Evolutionary conservation across 1,284 basidiomycete species (phyloP).

Genomic region (Malassezia arunalokei): DNA sequence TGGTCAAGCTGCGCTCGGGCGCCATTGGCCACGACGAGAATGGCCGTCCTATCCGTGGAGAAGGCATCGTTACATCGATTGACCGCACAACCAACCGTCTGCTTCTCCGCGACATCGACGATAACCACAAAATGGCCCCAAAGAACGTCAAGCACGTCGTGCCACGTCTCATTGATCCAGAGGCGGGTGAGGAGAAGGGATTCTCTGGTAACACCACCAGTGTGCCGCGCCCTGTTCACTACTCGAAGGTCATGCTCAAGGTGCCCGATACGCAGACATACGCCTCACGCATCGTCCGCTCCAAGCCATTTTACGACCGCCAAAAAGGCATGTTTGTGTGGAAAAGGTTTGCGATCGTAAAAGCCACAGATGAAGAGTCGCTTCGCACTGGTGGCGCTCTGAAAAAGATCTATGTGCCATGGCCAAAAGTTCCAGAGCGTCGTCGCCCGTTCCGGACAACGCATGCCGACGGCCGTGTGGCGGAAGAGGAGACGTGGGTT

Average conservation of each 20-base stretch:
- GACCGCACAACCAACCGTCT: slow-evolving; percentile 38
- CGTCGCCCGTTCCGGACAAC: slow-evolving; percentile 8
- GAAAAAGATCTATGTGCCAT: slow-evolving; percentile 37
- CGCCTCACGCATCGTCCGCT: slow-evolving; percentile 30
- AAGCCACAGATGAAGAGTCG: slow-evolving; percentile 20
- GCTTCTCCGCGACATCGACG: slow-evolving; percentile 35
- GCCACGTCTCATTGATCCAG: slow-evolving; percentile 31
- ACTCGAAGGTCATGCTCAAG: slow-evolving; percentile 44
- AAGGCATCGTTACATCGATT: slow-evolving; percentile 36
- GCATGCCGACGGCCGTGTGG: slow-evolving; percentile 21
- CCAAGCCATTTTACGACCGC: slow-evolving; percentile 26
- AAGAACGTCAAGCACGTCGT: slow-evolving; percentile 31
- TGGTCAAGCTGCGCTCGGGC: slow-evolving; percentile 43
- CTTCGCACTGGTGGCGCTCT: slow-evolving; percentile 20
- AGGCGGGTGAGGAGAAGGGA: slow-evolving; percentile 27
- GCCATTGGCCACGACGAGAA: slow-evolving; percentile 25
- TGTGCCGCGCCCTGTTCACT: slow-evolving; percentile 39
- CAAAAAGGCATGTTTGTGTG: slow-evolving; percentile 31
- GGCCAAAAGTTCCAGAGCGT: slow-evolving; percentile 30
- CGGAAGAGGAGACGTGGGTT: slow-evolving; percentile 34
- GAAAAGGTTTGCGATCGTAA: slow-evolving; percentile 40
- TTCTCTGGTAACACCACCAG: slow-evolving; percentile 30
- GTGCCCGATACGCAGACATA: slow-evolving; percentile 33
- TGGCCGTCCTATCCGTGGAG: slow-evolving; percentile 25
- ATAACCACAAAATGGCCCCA: slow-evolving; percentile 35